Evolutionary conservation across 2,329 filamentous ascomycete genomes (phyloP).

Genomic region (Mollisia scopiformis): DNA sequence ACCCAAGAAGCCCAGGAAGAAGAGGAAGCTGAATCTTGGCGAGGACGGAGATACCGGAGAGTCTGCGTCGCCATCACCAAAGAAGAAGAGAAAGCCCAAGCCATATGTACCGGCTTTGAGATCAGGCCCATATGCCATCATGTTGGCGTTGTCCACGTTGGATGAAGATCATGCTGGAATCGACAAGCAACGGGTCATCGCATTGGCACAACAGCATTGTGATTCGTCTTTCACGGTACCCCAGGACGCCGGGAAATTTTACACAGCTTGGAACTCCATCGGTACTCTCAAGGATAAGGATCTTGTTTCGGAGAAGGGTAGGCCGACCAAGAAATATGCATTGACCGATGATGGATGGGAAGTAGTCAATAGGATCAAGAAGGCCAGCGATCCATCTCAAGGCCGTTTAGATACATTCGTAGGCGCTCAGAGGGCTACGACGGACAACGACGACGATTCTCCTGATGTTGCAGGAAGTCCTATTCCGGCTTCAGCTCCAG

Average conservation of each 20-base stretch:
- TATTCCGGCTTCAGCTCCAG: not conserved
- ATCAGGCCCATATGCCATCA: constrained; percentile 75
- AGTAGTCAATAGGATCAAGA: constrained; percentile 66
- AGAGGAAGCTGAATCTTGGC: constrained; percentile 17
- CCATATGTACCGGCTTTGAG: constrained; percentile 72
- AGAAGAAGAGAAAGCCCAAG: constrained; percentile 65
- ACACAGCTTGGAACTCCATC: constrained; percentile 85
- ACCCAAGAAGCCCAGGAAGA: constrained; percentile 60
- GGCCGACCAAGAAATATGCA: constrained; percentile 68
- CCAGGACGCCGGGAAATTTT: constrained; percentile 67
- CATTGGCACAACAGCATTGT: constrained; percentile 70
- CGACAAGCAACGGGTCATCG: constrained; percentile 70
- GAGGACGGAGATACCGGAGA: constrained; percentile 14
- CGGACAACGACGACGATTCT: constrained; percentile 6
- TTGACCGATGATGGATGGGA: constrained; percentile 81
- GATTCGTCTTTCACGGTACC: constrained; percentile 74
- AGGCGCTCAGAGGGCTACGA: not conserved
- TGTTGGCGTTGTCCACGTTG: constrained; percentile 66
- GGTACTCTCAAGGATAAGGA: constrained; percentile 75
- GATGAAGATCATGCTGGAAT: constrained; percentile 61
- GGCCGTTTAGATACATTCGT: constrained; percentile 22
- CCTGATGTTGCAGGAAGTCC: constrained; percentile 16
- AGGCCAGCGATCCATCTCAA: constrained; percentile 36
- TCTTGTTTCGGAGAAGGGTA: constrained; percentile 70
- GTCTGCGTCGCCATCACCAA: constrained; percentile 16